A percentile compares a stretch with the other conserved stretches of the same genome.
phyloP scores from a whole-genome alignment of 2,329 filamentous ascomycete species.

The Didymella pinodella region DNA sequence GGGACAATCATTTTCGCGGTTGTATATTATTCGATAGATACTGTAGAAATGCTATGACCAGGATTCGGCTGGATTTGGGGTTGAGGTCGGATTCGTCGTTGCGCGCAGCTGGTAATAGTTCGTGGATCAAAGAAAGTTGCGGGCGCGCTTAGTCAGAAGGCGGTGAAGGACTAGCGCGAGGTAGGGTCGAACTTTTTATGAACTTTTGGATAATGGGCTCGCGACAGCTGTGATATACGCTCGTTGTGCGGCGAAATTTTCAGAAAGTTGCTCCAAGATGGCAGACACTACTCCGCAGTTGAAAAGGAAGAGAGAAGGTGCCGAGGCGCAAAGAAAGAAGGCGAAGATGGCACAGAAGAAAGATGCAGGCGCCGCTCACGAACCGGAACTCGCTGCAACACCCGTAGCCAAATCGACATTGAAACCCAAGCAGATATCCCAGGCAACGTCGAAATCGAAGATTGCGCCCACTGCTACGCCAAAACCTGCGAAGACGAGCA shows the following conservation, averaged over 20 bases:
- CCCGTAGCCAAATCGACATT: slow-evolving; percentile 25
- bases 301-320: slow-evolving; percentile 44
- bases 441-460: slow-evolving; percentile 27
- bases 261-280: slow-evolving; percentile 29
- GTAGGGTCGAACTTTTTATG: not conserved
- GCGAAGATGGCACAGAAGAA: slow-evolving; percentile 41
- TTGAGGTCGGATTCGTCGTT: slow-evolving; percentile 18
- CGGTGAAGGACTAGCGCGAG: slow-evolving; percentile 45
- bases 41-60: slow-evolving; percentile 18
- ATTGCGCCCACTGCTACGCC: slow-evolving; percentile 21
- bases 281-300: slow-evolving; percentile 36
- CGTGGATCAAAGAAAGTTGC: slow-evolving; percentile 46
- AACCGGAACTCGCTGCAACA: slow-evolving; percentile 19
- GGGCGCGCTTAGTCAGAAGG: slow-evolving; percentile 36
- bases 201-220: slow-evolving; percentile 15
- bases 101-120: slow-evolving; percentile 27
- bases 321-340: slow-evolving; percentile 39
- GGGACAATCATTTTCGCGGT: slow-evolving; percentile 89
- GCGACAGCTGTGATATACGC: slow-evolving; percentile 10
- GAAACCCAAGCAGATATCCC: slow-evolving; percentile 24
- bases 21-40: not conserved
- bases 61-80: slow-evolving; percentile 4
- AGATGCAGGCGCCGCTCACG: slow-evolving; percentile 28
- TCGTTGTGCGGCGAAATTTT: slow-evolving; percentile 4
- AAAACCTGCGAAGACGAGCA: slow-evolving; percentile 16